Evolutionary conservation across 352 stramenopile genomes (phyloP).

Genomic region (Plasmopara viticola): DNA sequence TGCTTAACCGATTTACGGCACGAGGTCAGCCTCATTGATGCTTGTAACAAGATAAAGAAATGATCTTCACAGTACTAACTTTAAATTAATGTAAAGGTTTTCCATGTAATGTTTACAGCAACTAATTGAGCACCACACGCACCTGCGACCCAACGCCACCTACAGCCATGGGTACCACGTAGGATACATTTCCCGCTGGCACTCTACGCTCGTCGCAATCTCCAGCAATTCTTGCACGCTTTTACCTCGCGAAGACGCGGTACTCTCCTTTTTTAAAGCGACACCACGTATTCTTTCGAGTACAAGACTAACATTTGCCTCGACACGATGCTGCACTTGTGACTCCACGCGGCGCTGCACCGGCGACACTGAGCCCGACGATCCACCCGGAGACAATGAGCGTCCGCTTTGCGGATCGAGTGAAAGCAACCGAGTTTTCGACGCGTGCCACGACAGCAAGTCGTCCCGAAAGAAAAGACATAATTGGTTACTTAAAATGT

Average conservation of each 20-base stretch:
- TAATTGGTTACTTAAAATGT: conserved; percentile 83
- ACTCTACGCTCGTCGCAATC: conserved; percentile 74
- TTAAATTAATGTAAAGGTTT: no score
- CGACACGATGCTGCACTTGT: conserved; percentile 79
- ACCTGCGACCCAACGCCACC: not conserved
- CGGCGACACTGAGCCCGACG: conserved; percentile 21
- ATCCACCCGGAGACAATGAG: conserved; percentile 15
- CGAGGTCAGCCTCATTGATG: conserved; percentile 17
- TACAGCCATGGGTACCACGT: conserved; percentile 87
- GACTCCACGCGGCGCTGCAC: conserved; percentile 58
- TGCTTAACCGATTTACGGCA: conserved; percentile 31
- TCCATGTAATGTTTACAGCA: no score
- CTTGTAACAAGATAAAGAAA: conserved; percentile 1
- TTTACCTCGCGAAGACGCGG: conserved; percentile 53
- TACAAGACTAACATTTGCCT: conserved; percentile 80
- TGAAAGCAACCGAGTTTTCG: conserved; percentile 62
- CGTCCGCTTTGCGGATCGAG: conserved; percentile 24
- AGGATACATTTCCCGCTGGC: conserved; percentile 80
- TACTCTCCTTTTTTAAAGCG: conserved; percentile 66
- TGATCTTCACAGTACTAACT: not conserved
- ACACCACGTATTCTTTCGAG: conserved; percentile 73
- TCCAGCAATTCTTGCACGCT: conserved; percentile 76
- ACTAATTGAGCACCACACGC: no score
- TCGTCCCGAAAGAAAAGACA: conserved; percentile 86
- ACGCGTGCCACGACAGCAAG: conserved; percentile 81